phyloP scores from a whole-genome alignment of 495 filamentous ascomycete genomes.

The Talaromyces adpressus region DNA sequence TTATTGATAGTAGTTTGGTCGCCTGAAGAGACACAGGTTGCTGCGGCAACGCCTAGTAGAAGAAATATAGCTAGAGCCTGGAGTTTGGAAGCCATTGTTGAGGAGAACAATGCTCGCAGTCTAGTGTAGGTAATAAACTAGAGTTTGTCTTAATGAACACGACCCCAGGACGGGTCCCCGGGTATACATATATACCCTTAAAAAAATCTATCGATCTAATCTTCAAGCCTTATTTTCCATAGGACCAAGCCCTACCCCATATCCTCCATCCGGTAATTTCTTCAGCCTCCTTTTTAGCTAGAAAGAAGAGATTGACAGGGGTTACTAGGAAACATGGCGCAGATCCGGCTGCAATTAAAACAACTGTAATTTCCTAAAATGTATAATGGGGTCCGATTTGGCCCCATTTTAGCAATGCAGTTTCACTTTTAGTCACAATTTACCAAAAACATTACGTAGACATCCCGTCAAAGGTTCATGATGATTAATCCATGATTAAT shows the following conservation, averaged over 20 bases:
- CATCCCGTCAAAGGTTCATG: no score
- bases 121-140: no score
- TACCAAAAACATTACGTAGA: background rate
- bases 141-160: no score
- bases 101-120: no score
- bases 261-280: background rate
- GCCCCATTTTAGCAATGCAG: background rate
- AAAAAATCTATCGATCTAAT: background rate
- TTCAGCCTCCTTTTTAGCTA: no score
- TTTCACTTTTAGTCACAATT: background rate
- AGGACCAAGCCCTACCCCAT: background rate
- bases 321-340: no score
- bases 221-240: background rate
- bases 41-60: background rate
- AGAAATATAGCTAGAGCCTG: background rate
- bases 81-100: background rate
- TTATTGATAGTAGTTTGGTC: slow-evolving; percentile 14
- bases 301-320: no score
- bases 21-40: slow-evolving; percentile 12
- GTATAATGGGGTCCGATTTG: slow-evolving; percentile 3
- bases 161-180: no score
- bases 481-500: no score
- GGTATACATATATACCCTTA: no score
- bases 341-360: background rate
- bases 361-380: background rate